Evolutionary conservation across 345 rosid genomes (phyloP).

Genomic region (Bruguiera sexangula): DNA sequence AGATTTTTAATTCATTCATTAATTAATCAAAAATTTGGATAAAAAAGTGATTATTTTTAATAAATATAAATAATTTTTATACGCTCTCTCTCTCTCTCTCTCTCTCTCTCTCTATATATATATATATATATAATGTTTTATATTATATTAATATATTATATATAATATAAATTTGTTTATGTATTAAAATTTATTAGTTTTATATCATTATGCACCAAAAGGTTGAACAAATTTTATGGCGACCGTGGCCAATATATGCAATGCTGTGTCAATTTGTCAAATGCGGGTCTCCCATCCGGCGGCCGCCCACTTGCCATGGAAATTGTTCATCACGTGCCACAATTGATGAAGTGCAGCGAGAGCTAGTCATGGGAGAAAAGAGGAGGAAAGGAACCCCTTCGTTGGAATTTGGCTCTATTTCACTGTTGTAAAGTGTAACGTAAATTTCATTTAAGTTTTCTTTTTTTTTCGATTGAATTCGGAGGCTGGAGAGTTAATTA

Average conservation of each 20-base stretch:
- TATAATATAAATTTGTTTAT: too few relatives aligned
- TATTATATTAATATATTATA: too few relatives aligned
- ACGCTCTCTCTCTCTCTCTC: too few relatives aligned
- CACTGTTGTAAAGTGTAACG: neutral
- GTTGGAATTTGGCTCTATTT: neutral
- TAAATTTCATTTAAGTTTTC: slow-evolving; percentile 1
- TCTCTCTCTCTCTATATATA: too few relatives aligned
- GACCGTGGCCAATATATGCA: neutral
- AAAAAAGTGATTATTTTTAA: too few relatives aligned
- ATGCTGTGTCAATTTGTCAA: neutral
- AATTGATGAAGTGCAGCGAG: slow-evolving; percentile 1
- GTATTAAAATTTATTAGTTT: too few relatives aligned
- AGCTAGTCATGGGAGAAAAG: neutral
- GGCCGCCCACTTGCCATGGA: neutral
- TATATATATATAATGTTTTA: too few relatives aligned
- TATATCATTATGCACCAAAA: neutral
- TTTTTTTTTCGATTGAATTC: neutral
- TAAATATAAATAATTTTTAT: too few relatives aligned
- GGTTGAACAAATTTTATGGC: neutral
- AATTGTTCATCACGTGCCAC: slow-evolving; percentile 6
- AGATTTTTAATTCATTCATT: too few relatives aligned
- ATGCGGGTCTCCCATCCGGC: neutral
- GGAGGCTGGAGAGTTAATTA: neutral
- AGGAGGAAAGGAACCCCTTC: neutral
- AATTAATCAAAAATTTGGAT: too few relatives aligned